Evolutionary conservation across 768 basidiomycete genomes (phyloP).

Genomic region (Hortiboletus flavorubellus): DNA sequence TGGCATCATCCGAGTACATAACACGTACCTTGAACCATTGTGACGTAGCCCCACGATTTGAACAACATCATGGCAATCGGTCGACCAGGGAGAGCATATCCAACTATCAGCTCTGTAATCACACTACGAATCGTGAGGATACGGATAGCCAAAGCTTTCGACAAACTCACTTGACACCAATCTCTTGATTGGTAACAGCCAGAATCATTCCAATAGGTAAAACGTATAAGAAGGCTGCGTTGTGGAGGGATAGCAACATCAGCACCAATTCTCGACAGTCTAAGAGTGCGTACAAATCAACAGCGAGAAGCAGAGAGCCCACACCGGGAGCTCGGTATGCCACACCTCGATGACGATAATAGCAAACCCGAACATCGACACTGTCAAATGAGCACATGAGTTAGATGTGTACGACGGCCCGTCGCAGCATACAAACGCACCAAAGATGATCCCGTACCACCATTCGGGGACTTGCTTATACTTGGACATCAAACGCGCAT

Average conservation of each 20-base stretch:
- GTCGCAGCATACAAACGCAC: conserved; percentile 6
- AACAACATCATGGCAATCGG: conserved; percentile 82
- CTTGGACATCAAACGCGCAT: conserved; percentile 53
- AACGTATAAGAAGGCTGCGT: conserved; percentile 52
- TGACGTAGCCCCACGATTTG: conserved; percentile 68
- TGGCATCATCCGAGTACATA: neutral
- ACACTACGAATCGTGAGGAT: conserved; percentile 34
- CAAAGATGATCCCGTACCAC: conserved; percentile 46
- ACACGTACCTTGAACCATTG: conserved; percentile 44
- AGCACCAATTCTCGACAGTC: neutral
- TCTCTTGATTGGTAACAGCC: conserved; percentile 77
- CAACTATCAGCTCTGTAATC: conserved; percentile 70
- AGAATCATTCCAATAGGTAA: conserved; percentile 77
- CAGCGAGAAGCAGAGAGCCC: conserved; percentile 41
- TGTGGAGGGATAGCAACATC: neutral
- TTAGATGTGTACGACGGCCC: neutral
- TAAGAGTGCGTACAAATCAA: conserved; percentile 21
- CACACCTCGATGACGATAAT: conserved; percentile 58
- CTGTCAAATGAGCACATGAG: conserved; percentile 13
- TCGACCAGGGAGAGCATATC: conserved; percentile 52
- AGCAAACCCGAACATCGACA: conserved; percentile 54
- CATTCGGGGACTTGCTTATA: conserved; percentile 60
- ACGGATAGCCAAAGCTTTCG: neutral
- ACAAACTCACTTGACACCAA: conserved; percentile 44
- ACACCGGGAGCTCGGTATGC: conserved; percentile 47